These are phyloP conservation scores for Glarea lozoyensis DNA, from an alignment of 495 filamentous ascomycete species.

Conservation along the genomic window DNA sequence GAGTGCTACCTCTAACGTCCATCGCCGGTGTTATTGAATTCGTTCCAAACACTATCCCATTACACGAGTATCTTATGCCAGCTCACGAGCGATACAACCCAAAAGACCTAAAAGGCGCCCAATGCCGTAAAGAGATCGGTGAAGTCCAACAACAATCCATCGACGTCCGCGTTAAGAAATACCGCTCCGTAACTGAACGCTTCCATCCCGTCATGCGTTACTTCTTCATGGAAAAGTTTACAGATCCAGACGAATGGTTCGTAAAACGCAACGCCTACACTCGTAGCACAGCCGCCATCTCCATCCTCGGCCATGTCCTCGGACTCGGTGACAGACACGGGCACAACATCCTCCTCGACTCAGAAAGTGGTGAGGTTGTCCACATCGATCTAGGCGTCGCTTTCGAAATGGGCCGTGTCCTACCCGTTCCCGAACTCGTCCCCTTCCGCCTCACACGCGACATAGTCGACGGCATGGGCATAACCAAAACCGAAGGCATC, in stretches of 20 bases:
- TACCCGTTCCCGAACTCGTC: slow-evolving; percentile 90
- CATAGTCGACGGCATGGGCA: slow-evolving; percentile 93
- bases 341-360: slow-evolving; percentile 92
- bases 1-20: slow-evolving; percentile 79
- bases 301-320: slow-evolving; percentile 86
- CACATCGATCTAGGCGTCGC: slow-evolving; percentile 96
- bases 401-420: slow-evolving; percentile 88
- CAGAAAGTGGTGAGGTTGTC: slow-evolving; percentile 83
- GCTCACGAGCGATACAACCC: slow-evolving; percentile 83
- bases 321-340: slow-evolving; percentile 95
- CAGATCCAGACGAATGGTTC: slow-evolving; percentile 95
- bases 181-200: slow-evolving; percentile 60
- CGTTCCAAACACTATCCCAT: slow-evolving; percentile 80
- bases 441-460: slow-evolving; percentile 94
- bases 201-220: slow-evolving; percentile 94
- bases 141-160: slow-evolving; percentile 57
- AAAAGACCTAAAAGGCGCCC: slow-evolving; percentile 64
- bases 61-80: slow-evolving; percentile 85
- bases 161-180: slow-evolving; percentile 64
- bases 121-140: slow-evolving; percentile 68
- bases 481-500: slow-evolving; percentile 89
- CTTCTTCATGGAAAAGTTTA: slow-evolving; percentile 94
- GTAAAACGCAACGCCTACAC: slow-evolving; percentile 78
- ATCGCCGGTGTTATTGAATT: slow-evolving; percentile 94
- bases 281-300: slow-evolving; percentile 85